Evolutionary conservation across 805 yeast species (phyloP).

Genomic region (Ogataea henricii): DNA sequence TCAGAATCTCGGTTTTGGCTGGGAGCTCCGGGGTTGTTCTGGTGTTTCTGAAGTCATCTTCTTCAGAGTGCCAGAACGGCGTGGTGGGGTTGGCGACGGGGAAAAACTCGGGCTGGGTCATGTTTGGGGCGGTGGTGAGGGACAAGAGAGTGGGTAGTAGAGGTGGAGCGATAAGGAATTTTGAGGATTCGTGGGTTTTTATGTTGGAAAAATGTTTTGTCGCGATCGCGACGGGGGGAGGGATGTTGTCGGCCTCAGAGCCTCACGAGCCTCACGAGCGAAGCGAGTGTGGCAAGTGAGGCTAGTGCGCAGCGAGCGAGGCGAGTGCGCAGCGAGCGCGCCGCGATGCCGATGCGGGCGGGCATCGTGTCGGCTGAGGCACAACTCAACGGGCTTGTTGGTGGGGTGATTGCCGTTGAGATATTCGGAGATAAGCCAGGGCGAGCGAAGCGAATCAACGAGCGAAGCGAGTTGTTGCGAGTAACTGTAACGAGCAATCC

Average conservation of each 20-base stretch:
- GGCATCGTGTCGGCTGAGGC: no score
- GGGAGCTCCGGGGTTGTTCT: constrained; percentile 37
- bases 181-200: neutral
- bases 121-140: neutral
- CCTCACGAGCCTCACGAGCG: neutral
- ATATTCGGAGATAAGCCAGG: no score
- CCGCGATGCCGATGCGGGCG: no score
- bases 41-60: constrained; percentile 18
- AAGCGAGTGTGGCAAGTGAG: no score
- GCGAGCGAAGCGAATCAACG: no score
- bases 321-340: no score
- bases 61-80: constrained; percentile 29
- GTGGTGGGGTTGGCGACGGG: constrained; percentile 27
- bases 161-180: no score
- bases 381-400: no score
- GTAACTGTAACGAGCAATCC: no score
- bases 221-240: constrained; percentile 2
- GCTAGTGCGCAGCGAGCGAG: no score
- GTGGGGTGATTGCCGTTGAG: no score
- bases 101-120: constrained; percentile 6
- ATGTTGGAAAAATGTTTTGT: neutral
- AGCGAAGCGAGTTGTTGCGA: no score
- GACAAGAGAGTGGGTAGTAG: neutral
- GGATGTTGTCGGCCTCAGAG: neutral
- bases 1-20: constrained; percentile 39